Evolutionary conservation across 176 grass and related monocot species (phyloP), one percentile per base, ranked within the genome.

Genomic region (Eragrostis nindensis): DNA sequence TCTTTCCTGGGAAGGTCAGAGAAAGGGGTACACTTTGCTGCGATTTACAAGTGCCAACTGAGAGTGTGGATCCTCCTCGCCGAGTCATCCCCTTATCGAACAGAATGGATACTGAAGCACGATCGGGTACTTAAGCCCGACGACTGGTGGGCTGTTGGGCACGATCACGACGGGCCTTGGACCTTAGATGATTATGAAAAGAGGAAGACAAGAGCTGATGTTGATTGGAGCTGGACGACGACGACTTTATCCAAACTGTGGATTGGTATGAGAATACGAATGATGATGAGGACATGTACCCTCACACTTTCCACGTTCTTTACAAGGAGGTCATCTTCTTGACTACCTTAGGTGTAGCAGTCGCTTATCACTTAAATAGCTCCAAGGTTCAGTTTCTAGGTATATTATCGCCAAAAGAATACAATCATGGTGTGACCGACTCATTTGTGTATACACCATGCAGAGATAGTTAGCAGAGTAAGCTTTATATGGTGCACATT

Each of bases 361-460:
- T 70, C n/a, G 68, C 68, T 7, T 70, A 70, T 47, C 68, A 70
- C 44, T 27, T 47, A 12, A 17, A 27, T 13, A 70, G 12, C 12
- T 26, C 43, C 5, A 70, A 27, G 43, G 42, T 70, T 17, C 68
- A 43, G 15, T 39, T 66, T 39, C 3, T 66, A 18, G 62, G 62
- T 1, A 39, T 39, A 9, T 4, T 39, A 3, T 13, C 22, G 44
- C 66, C 66, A 66, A 11, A 2, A 1, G 17, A 2, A 0, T 18
- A 14, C 16, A 44, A 6, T 1, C 8, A 22, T 1, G 66, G 68
- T 7, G 6, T 27, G 5, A 27, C 8, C 7, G 68, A 70, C 26
- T 70, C 68, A 5, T 70, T 70, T 27, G 68, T 70, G 43, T 70
- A 70, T 17, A 70, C 43, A 8, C 68, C 43, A 2, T 67, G 64